A percentile compares a stretch with the other conserved stretches of the same genome.
Conservation (phyloP, 495 filamentous ascomycete species). For the Xylaria castorea region DNA sequence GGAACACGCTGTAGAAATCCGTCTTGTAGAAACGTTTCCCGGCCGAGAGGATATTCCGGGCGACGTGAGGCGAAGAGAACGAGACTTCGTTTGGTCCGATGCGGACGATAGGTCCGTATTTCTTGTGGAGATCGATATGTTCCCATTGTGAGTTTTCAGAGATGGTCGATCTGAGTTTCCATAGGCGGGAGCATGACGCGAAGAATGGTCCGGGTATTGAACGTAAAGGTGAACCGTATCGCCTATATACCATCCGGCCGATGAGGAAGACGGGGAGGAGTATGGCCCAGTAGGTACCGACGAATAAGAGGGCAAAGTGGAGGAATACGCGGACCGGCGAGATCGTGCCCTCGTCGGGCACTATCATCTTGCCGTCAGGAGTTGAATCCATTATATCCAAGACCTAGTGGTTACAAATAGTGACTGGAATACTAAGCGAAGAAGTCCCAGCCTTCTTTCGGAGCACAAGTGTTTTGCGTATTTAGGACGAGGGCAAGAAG, state of each 20-base stretch:
- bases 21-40: slow-evolving; percentile 65
- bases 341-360: slow-evolving; percentile 37
- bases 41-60: slow-evolving; percentile 53
- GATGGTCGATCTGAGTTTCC: slow-evolving; percentile 50
- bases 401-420: background rate
- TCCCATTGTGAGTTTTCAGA: slow-evolving; percentile 51
- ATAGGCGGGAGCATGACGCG: slow-evolving; percentile 55
- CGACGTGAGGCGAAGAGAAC: slow-evolving; percentile 57
- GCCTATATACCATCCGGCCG: slow-evolving; percentile 44
- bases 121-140: slow-evolving; percentile 56
- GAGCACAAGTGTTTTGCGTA: background rate
- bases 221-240: slow-evolving; percentile 54
- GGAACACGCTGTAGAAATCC: slow-evolving; percentile 61
- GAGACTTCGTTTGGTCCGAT: slow-evolving; percentile 64
- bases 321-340: slow-evolving; percentile 41
- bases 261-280: slow-evolving; percentile 42
- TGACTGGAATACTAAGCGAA: background rate
- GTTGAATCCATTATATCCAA: slow-evolving; percentile 19
- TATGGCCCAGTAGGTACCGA: slow-evolving; percentile 46
- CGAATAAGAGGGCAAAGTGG: slow-evolving; percentile 34
- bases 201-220: slow-evolving; percentile 58
- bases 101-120: slow-evolving; percentile 63
- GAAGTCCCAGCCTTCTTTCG: slow-evolving; percentile 6
- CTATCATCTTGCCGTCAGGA: slow-evolving; percentile 32
- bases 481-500: background rate